Conservation (phyloP, 108 stramenopile species). For the Stephanodiscus triporus region DNA sequence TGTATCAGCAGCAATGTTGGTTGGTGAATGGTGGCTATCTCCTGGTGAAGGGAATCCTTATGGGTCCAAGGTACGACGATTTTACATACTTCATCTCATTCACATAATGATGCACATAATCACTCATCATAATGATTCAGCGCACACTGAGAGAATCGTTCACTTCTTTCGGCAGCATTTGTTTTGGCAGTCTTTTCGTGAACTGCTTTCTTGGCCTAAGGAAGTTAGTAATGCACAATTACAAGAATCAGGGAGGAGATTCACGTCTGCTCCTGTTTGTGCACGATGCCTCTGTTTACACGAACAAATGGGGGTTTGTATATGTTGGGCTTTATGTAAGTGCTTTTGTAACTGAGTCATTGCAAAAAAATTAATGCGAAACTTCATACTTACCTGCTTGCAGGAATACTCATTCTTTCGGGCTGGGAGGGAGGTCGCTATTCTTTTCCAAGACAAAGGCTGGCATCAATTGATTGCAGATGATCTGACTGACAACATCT, state of each 20-base stretch:
- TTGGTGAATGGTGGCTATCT: not conserved
- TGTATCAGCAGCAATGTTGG: not conserved
- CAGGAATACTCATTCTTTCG: not conserved
- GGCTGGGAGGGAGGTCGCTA: not conserved
- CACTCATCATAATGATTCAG: not conserved
- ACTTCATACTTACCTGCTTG: not conserved
- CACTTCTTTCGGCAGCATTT: not conserved
- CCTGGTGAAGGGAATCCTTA: not conserved
- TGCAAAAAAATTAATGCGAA: not conserved
- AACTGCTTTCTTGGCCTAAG: not conserved
- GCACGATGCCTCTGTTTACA: not conserved
- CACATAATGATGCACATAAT: too few relatives aligned
- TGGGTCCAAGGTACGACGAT: not conserved
- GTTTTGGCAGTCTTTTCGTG: not conserved
- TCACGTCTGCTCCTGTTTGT: not conserved
- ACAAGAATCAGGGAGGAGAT: not conserved
- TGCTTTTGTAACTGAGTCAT: not conserved
- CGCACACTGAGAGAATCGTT: not conserved
- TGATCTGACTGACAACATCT: not conserved
- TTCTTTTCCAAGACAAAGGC: not conserved
- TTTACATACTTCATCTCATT: not conserved
- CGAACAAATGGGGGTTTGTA: not conserved
- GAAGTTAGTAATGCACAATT: not conserved
- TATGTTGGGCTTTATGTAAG: not conserved
- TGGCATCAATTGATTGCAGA: not conserved